Evolutionary conservation across 805 yeast genomes (phyloP), one percentile per base, ranked within the genome.

Genomic region (Blastobotrys muscicola): DNA sequence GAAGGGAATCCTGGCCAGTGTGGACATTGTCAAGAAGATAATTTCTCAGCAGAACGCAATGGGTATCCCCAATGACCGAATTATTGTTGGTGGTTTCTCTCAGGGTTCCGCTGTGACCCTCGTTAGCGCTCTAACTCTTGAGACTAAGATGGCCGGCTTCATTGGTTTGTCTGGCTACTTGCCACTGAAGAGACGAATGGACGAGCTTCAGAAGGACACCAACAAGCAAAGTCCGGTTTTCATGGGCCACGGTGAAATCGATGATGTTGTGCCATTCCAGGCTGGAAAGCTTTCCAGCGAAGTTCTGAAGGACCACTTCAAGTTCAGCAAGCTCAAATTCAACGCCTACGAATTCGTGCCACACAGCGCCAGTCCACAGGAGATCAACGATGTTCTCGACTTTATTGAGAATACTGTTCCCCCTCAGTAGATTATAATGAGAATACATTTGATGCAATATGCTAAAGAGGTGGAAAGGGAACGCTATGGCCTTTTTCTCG

Each of bases 51-150:
- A 62, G 46, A 51, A 60, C 16, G 51, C 43, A 8, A 45, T 46
- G 6, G 71, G 71, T 4, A 57, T 65, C 16, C 57, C 66, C 6
- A 45, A 66, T 9, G 53, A 57, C 31, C 75, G 82, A 42, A 82
- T 92, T 38, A 67, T 92, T n/a, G 68, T 92, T 45, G 97, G 97
- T 31, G 98, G 98, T 0, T 92, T 92, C 59, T 82, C 94, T 3
- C 98, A 92, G 65, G 98, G 98, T 44, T 94, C 86, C 39, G 87
- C 94, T 1, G 48, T 90, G 8, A 66, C 92, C 1, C 65, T 84
- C 46, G 58, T 56, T 42, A 48, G 60, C 6, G 50, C 60, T 1
- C 32, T 54, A 13, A 51, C 56, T 2, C 38, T 49, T 6, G 50
- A 56, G 23, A 58, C 66, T 44, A 82, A 82, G 55, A 67, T 89